Base-by-base conservation (phyloP, 202 grass and related monocot species). In the Setaria italica region DNA sequence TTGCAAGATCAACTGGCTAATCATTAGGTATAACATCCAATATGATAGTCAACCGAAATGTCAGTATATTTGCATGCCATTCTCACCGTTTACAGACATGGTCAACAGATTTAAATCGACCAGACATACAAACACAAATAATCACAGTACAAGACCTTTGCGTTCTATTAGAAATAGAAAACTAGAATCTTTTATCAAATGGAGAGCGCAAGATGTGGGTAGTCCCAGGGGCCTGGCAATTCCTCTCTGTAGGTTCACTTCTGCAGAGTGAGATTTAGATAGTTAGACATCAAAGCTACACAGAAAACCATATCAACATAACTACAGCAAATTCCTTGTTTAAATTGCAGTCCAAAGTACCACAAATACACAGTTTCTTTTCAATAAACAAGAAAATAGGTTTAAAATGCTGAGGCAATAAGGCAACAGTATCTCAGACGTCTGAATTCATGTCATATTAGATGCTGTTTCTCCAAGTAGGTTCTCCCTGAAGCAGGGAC, bases 401-500 rank as follows among this genome's bases (percentile, higher is more conserved):
- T 10, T 70, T 12, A 45, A 45, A 45, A 45, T 45, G 43, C 43
- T 13, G 7, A 29, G n/a, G 20, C 21, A 9, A 66, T 14, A 46
- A 4, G 30, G 20, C 6, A 80, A 35, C 7, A 80, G 7, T 30
- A 20, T 80, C 88, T 79, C 58, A 79, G 74, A 89, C 46, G 20
- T 67, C 77, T 74, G 33, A 76, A 77, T 60, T 84, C 16, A 81
- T 88, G 88, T 86, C 82, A 88, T 69, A 53, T 67, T 62, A 32
- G 59, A 30, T 69, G 50, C 72, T 73, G 70, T 54, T 79, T 84
- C 76, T 46, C 62, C 89, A 89, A 89, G 80, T 81, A 77, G 69
- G 78, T 91, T 90, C 79, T 86, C 82, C 88, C 81, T 82, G 13
- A 70, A 88, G 66, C 89, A 86, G 83, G 76, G 86, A 34, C 86